A percentile compares a stretch with the other conserved stretches of the same genome.
Evolutionary conservation across 176 grass and related monocot species (phyloP).

Genomic region (Guadua angustifolia): DNA sequence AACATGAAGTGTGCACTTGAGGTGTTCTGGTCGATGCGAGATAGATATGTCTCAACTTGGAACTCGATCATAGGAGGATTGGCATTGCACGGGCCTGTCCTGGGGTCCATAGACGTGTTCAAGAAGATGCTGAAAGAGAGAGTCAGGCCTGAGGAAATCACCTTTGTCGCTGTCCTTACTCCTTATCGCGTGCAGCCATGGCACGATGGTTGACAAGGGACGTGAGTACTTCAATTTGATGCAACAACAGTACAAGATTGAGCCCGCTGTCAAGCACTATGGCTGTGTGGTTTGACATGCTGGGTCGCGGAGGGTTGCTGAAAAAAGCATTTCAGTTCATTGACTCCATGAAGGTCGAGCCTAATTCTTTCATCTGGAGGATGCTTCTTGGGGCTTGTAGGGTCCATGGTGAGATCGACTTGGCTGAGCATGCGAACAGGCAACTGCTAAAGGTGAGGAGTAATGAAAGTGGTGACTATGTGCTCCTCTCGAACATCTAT

Average conservation of each 20-base stretch:
- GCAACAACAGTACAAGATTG: constrained; percentile 62
- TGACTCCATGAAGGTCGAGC: constrained; percentile 67
- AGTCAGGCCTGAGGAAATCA: constrained; percentile 72
- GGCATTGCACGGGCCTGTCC: constrained; percentile 66
- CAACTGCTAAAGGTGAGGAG: constrained; percentile 62
- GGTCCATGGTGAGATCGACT: constrained; percentile 72
- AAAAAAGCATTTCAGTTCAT: constrained; percentile 85
- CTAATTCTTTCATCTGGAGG: constrained; percentile 84
- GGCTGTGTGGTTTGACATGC: constrained; percentile 92
- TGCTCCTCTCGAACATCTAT: constrained; percentile 86
- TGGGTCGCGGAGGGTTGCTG: constrained; percentile 75
- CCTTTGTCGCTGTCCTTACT: constrained; percentile 82
- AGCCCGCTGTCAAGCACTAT: constrained; percentile 81
- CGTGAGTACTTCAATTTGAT: constrained; percentile 69
- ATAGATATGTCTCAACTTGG: constrained; percentile 83
- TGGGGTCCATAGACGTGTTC: constrained; percentile 58
- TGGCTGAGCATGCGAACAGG: constrained; percentile 62
- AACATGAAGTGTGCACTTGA: constrained; percentile 62
- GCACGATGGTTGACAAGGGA: constrained; percentile 67
- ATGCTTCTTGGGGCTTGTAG: constrained; percentile 80
- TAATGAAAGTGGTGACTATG: constrained; percentile 78
- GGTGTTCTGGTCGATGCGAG: constrained; percentile 58
- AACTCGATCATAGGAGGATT: constrained; percentile 81
- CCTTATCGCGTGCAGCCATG: constrained; percentile 79
- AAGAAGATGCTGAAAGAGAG: constrained; percentile 68